Conservation (phyloP, 202 grass and related monocot genomes). For the Brachypodium distachyon region DNA sequence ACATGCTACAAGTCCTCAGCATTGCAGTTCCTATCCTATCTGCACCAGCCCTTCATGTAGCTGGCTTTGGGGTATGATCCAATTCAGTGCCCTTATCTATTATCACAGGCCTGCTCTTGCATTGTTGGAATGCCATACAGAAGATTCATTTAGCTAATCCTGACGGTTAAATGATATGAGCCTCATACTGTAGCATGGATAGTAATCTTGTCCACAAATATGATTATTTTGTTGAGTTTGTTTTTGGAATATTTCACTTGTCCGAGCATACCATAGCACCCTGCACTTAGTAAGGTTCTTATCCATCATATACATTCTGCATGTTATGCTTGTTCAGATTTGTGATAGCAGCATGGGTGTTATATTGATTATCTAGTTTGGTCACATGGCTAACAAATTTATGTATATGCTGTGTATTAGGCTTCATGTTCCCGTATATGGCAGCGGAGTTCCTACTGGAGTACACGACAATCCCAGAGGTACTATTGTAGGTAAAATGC, state of each 20-base stretch:
- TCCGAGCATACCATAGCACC: not conserved
- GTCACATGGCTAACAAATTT: not conserved
- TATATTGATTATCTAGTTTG: not conserved
- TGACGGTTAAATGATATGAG: not conserved
- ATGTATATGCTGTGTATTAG: constrained; percentile 31
- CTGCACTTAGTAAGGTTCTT: not conserved
- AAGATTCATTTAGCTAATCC: not conserved
- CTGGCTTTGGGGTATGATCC: constrained; percentile 88
- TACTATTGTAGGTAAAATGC: constrained; percentile 19
- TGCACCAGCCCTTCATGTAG: constrained; percentile 82
- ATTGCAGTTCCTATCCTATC: constrained; percentile 70
- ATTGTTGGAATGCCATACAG: not conserved
- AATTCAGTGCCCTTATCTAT: constrained; percentile 10
- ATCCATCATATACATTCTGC: not conserved
- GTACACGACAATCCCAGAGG: constrained; percentile 73
- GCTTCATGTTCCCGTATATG: constrained; percentile 89
- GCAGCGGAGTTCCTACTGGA: constrained; percentile 82
- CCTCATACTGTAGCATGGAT: not conserved
- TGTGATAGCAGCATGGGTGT: not conserved
- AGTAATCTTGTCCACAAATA: not conserved
- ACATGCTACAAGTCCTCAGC: constrained; percentile 76
- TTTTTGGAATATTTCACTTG: not conserved
- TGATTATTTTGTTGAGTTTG: constrained; percentile 5
- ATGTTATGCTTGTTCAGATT: not conserved
- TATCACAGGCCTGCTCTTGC: not conserved